Base-by-base conservation (phyloP, 192 early-diverging fungal genomes). In the Coemansia sp. region DNA sequence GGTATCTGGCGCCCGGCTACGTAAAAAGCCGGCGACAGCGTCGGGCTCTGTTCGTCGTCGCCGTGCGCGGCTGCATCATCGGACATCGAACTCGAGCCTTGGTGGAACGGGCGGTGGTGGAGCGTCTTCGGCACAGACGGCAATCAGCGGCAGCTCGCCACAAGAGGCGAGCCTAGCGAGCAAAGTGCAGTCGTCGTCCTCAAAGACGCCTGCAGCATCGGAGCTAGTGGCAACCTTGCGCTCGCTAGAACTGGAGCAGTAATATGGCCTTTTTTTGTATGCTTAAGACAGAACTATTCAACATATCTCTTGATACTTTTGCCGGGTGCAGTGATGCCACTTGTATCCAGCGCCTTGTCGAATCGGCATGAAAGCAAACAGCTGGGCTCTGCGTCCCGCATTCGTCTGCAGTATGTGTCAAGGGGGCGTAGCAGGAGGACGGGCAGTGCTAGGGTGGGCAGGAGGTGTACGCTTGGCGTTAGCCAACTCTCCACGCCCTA, bases 31-130 rank as follows among this genome's bases (percentile, higher is more conserved):
- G n/a, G 38, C 25, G 4, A 17, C 61, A 23, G 56, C 47, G n/a
- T 52, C 56, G 3, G 56, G 56, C 2, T 56, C 68, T 28, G 56
- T 64, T 22, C 60, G 68, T 3, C 60, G 68, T 14, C 60, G 68
- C 4, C 68, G 68, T 17, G 51, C 47, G 17, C 52, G 68, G 9
- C 51, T 71, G 21, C 56, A 66, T 17, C 50, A 64, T 38, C 57
- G 56, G 8, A 19, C 52, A 31, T 60, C 61, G 0, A 55, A 18
- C 29, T 36, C 60, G 2, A 60, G 38, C 43, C 53, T 68, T 7
- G 38, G 31, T 17, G 42, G 33, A 20, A 21, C 47, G 28, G 13
- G 44, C 5, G 32, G 30, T 9, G 8, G 28, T 10, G 10, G 8
- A 9, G 35, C 35, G 35, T 7, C 20, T 11, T 48, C 11, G 12